phyloP scores from a whole-genome alignment of 208 protist genomes.

The Trypanosoma congolense region DNA sequence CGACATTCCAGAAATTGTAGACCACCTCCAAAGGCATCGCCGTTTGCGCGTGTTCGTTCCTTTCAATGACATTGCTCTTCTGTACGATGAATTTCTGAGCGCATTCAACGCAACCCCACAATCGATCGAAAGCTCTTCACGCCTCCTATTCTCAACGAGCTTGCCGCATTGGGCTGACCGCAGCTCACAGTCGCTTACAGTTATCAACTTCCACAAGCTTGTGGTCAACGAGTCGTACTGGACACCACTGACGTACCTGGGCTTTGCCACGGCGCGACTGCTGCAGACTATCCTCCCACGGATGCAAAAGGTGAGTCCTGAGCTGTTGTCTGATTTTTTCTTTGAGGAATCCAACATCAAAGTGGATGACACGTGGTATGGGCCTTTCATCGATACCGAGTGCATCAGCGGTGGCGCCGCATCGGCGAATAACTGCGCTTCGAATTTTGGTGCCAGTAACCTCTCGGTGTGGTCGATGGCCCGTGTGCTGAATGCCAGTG shows the following conservation, averaged over 20 bases:
- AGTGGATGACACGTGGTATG: slow-evolving; percentile 15
- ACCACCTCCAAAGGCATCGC: not conserved
- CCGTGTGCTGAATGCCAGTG: too few species aligned
- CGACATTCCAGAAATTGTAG: not conserved
- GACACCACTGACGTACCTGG: not conserved
- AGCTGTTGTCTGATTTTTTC: not conserved
- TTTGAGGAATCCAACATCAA: slow-evolving; percentile 3
- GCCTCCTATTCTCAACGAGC: not conserved
- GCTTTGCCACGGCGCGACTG: not conserved
- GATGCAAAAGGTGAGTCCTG: not conserved
- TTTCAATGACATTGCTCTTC: too few species aligned
- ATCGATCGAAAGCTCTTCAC: not conserved
- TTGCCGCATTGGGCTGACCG: too few species aligned
- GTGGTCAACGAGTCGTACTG: not conserved
- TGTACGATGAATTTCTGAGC: too few species aligned
- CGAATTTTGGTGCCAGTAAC: slow-evolving; percentile 38
- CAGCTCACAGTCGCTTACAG: not conserved
- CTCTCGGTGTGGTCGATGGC: slow-evolving; percentile 23
- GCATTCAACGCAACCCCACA: too few species aligned
- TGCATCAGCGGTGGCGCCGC: slow-evolving; percentile 4
- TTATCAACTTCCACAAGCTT: not conserved
- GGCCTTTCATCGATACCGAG: slow-evolving; percentile 4
- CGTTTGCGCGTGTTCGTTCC: not conserved
- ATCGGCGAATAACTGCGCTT: slow-evolving; percentile 3
- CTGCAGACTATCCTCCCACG: not conserved